These are phyloP conservation scores for Penicillium crystallinum DNA, from an alignment of 495 filamentous ascomycete genomes.

Conservation along the genomic window DNA sequence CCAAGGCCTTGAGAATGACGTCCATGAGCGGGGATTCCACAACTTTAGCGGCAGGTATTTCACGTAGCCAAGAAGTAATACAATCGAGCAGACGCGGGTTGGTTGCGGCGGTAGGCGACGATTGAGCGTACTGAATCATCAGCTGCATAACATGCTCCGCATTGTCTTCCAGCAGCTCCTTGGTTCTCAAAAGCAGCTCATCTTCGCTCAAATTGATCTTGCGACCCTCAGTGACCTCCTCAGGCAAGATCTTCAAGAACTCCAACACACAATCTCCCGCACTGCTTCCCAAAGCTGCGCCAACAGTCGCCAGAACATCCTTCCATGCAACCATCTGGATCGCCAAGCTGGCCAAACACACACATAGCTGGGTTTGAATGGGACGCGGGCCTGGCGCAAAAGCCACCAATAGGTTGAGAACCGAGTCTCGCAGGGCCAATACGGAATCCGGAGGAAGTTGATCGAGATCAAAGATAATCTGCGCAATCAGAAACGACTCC, in stretches of 20 bases:
- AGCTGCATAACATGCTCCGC: slow-evolving; percentile 78
- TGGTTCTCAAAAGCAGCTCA: slow-evolving; percentile 73
- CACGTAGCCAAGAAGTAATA: slow-evolving; percentile 91
- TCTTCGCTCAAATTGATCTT: slow-evolving; percentile 99
- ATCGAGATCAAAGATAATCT: slow-evolving; percentile 81
- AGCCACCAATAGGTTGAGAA: slow-evolving; percentile 69
- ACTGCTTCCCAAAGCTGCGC: slow-evolving; percentile 69
- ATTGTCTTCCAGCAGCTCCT: slow-evolving; percentile 85
- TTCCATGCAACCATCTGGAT: slow-evolving; percentile 97
- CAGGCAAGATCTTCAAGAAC: slow-evolving; percentile 91
- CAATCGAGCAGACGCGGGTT: slow-evolving; percentile 92
- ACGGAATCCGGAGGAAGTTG: slow-evolving; percentile 77
- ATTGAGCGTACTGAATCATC: slow-evolving; percentile 82
- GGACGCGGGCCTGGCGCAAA: slow-evolving; percentile 83
- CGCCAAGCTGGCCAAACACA: slow-evolving; percentile 87
- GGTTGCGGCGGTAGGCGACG: slow-evolving; percentile 70
- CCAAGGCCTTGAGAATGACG: slow-evolving; percentile 70
- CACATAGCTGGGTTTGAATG: slow-evolving; percentile 88
- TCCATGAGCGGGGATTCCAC: slow-evolving; percentile 82
- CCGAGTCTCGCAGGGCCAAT: slow-evolving; percentile 69
- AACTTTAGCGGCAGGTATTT: slow-evolving; percentile 78
- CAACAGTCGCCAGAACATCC: slow-evolving; percentile 78
- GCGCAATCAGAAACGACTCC: slow-evolving; percentile 15
- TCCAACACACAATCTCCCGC: slow-evolving; percentile 83
- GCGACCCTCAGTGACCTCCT: slow-evolving; percentile 98